These are phyloP conservation scores for Paraphoma chrysanthemicola DNA, from an alignment of 2,329 filamentous ascomycete genomes.

Conservation along the genomic window DNA sequence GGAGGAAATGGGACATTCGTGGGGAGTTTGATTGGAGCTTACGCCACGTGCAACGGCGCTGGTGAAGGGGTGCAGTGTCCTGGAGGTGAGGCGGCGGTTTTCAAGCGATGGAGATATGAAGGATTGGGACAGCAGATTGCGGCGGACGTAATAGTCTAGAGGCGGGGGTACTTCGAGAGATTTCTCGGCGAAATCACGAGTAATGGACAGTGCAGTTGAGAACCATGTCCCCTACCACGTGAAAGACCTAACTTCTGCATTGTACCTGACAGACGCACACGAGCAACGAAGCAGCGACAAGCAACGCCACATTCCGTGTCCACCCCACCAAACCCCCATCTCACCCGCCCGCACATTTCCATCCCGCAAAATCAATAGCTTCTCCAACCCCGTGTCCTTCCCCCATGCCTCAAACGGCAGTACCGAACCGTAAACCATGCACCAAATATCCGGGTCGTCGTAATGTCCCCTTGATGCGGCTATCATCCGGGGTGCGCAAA, in stretches of 20 bases:
- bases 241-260: too few relatives aligned
- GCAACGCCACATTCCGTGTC: too few relatives aligned
- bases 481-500: not conserved
- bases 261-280: too few relatives aligned
- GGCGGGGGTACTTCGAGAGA: not conserved
- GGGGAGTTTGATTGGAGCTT: constrained; percentile 60
- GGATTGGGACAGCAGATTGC: constrained; percentile 3
- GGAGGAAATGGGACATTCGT: constrained; percentile 13
- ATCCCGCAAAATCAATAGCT: too few relatives aligned
- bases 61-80: constrained; percentile 13
- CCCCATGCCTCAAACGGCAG: too few relatives aligned
- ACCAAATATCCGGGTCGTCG: not conserved
- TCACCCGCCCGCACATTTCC: too few relatives aligned
- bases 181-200: not conserved
- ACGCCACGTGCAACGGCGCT: constrained; percentile 60
- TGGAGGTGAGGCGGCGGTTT: constrained; percentile 52
- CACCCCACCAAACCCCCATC: too few relatives aligned
- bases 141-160: not conserved
- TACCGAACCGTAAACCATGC: too few relatives aligned
- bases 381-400: too few relatives aligned
- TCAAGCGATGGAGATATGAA: constrained; percentile 57
- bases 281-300: too few relatives aligned
- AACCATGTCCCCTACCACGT: too few relatives aligned
- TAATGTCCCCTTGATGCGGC: constrained; percentile 1
- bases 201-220: too few relatives aligned